Conservation (phyloP, 1,284 basidiomycete genomes). For the Vanrija pseudolonga region DNA sequence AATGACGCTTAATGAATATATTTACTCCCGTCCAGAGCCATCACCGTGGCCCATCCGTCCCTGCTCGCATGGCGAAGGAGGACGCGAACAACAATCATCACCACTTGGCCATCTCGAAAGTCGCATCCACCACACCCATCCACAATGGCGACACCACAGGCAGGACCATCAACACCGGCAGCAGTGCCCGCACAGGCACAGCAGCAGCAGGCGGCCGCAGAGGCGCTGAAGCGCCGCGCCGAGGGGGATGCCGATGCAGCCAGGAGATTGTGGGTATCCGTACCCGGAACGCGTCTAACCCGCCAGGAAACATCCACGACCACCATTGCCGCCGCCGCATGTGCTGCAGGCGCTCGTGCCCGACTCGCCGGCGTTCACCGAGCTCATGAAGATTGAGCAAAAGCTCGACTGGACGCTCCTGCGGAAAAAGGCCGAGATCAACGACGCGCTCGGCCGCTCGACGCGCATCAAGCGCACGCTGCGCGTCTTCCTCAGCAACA, state of each 20-base stretch:
- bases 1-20: too few species aligned
- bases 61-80: neutral
- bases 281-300: neutral
- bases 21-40: too few species aligned
- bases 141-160: constrained; percentile 1
- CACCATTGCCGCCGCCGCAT: constrained; percentile 47
- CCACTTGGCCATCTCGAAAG: too few species aligned
- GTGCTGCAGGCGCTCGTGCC: constrained; percentile 54
- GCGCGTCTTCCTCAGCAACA: constrained; percentile 84
- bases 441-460: constrained; percentile 63
- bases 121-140: neutral
- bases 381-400: constrained; percentile 81
- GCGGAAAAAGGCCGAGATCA: constrained; percentile 83
- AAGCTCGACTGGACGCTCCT: constrained; percentile 94
- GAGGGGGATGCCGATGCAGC: constrained; percentile 15
- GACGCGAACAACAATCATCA: neutral
- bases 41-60: too few species aligned
- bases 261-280: constrained; percentile 8
- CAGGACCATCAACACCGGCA: constrained; percentile 3
- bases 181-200: neutral
- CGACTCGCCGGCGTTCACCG: constrained; percentile 80
- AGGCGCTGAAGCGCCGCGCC: constrained; percentile 15
- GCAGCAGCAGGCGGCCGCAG: neutral
- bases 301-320: constrained; percentile 34
- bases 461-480: constrained; percentile 65